phyloP scores from a whole-genome alignment of 805 yeast genomes.

The Ogataea paraovalis region DNA sequence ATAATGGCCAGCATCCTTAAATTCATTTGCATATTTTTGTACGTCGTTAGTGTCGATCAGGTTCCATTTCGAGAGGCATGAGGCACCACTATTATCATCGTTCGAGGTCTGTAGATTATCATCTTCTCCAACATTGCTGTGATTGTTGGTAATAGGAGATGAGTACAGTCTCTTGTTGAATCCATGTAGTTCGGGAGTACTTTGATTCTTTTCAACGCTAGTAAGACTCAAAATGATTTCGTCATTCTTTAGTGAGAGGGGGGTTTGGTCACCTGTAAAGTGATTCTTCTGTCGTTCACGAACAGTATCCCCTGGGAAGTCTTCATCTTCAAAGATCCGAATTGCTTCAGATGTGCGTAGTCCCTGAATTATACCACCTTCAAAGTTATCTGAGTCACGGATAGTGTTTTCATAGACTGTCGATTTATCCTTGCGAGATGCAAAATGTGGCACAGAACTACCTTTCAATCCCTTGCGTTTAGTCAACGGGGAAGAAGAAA shows the following conservation, averaged over 20 bases:
- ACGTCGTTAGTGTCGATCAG: conserved; percentile 29
- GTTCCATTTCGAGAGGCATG: conserved; percentile 18
- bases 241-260: background rate
- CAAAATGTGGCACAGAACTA: background rate
- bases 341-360: conserved; percentile 4
- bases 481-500: background rate
- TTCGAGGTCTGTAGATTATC: background rate
- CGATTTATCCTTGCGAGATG: background rate
- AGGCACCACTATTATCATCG: background rate
- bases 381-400: background rate
- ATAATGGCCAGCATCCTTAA: conserved; percentile 30
- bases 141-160: background rate
- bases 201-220: conserved; percentile 15
- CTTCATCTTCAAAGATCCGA: conserved; percentile 1
- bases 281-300: background rate
- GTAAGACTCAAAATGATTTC: conserved; percentile 1
- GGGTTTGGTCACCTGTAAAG: background rate
- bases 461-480: background rate
- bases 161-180: background rate
- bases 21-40: conserved; percentile 25
- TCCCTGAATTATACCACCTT: background rate
- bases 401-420: conserved; percentile 2
- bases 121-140: background rate
- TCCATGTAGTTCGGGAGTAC: conserved; percentile 15
- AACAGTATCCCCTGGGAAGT: background rate